Evolutionary conservation across 1,284 basidiomycete species (phyloP).

Genomic region (Tetrapyrgos nigripes): DNA sequence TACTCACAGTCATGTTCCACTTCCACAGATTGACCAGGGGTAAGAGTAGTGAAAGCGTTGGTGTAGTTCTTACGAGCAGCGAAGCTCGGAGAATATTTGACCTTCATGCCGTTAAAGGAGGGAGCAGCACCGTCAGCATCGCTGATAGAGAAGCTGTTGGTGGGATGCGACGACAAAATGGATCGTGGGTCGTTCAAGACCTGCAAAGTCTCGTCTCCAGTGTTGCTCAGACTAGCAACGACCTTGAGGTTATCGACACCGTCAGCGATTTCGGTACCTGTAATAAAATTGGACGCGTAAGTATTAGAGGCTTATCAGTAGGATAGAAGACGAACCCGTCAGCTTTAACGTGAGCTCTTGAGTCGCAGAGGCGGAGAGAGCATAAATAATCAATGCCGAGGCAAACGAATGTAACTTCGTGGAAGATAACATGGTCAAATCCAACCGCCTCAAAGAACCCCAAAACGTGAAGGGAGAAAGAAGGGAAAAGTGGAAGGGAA

Average conservation of each 20-base stretch:
- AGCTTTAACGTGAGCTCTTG: not conserved
- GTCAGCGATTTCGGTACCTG: conserved; percentile 39
- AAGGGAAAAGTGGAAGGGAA: not conserved
- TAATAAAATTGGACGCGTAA: not conserved
- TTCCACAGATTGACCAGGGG: conserved; percentile 42
- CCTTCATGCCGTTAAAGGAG: conserved; percentile 44
- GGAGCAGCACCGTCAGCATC: conserved; percentile 37
- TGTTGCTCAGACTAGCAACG: conserved; percentile 46
- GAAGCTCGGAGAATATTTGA: conserved; percentile 32
- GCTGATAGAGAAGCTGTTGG: conserved; percentile 45
- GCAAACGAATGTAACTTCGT: not conserved
- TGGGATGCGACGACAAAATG: conserved; percentile 40
- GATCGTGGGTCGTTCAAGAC: conserved; percentile 46
- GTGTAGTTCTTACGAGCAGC: conserved; percentile 18
- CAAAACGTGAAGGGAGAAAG: not conserved
- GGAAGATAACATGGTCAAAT: not conserved
- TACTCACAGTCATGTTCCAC: conserved; percentile 46
- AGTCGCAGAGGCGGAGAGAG: not conserved
- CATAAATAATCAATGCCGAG: not conserved
- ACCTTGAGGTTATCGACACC: conserved; percentile 47
- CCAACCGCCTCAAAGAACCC: not conserved
- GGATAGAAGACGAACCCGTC: not conserved
- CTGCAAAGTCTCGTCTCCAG: conserved; percentile 48
- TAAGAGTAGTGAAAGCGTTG: conserved; percentile 40
- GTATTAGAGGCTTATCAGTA: too few relatives aligned